A percentile compares a stretch with the other conserved stretches of the same genome.
Conservation (phyloP, 192 early-diverging fungal genomes). For the Chytriomyces sp. region DNA sequence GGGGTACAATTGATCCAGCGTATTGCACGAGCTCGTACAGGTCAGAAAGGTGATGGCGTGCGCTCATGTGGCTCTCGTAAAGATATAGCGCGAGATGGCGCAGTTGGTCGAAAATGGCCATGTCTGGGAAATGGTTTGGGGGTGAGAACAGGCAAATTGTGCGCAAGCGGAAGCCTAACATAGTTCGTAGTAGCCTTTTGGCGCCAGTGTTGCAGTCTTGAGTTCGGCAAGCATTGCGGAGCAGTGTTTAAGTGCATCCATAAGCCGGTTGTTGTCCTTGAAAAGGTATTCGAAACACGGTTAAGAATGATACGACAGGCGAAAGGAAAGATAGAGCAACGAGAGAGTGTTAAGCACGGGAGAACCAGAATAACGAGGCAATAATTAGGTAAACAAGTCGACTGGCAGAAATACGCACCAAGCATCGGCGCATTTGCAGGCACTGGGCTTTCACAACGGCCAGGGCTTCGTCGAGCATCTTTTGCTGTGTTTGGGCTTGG, state of each 20-base stretch:
- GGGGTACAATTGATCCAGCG: conserved; percentile 97
- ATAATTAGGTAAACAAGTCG: conserved; percentile 3
- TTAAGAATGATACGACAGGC: neutral
- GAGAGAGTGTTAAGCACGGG: neutral
- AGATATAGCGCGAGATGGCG: conserved; percentile 90
- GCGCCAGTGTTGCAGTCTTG: conserved; percentile 90
- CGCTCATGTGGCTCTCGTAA: conserved; percentile 85
- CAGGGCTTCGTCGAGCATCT: conserved; percentile 90
- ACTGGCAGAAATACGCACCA: conserved; percentile 63
- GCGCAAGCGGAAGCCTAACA: conserved; percentile 61
- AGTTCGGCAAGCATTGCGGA: conserved; percentile 98
- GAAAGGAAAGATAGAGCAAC: neutral
- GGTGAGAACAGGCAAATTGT: neutral
- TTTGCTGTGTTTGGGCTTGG: conserved; percentile 71
- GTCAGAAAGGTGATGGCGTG: conserved; percentile 77
- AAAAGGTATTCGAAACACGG: neutral
- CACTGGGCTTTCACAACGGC: conserved; percentile 92
- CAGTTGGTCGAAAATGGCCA: conserved; percentile 98
- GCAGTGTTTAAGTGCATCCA: conserved; percentile 98
- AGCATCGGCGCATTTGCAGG: conserved; percentile 92
- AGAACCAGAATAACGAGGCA: conserved; percentile 1
- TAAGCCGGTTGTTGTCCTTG: conserved; percentile 85
- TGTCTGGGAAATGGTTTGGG: conserved; percentile 61
- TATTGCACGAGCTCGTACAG: conserved; percentile 99
- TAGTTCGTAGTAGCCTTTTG: conserved; percentile 99